Conservation (phyloP, 768 basidiomycete species). For the Termitomyces sp. region DNA sequence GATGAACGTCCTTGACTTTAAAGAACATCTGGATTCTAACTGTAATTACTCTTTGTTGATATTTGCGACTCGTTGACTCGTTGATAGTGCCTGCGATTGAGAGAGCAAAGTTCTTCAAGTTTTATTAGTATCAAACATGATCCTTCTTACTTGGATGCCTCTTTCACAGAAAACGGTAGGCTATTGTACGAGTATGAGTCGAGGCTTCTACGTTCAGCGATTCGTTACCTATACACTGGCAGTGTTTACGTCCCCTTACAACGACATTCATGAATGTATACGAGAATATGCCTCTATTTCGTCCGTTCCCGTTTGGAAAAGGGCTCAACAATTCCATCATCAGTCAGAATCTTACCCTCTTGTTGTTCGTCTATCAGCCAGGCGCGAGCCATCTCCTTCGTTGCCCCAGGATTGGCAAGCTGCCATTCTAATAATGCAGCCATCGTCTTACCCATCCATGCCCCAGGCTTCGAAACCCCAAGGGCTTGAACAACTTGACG, state of each 20-base stretch:
- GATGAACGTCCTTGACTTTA: too few relatives aligned
- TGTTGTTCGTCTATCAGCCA: slow-evolving; percentile 62
- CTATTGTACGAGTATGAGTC: not conserved
- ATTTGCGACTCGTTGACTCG: too few relatives aligned
- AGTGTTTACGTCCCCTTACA: not conserved
- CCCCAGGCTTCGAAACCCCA: slow-evolving; percentile 51
- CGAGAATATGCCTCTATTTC: slow-evolving; percentile 16
- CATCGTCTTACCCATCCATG: slow-evolving; percentile 62
- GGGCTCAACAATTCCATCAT: slow-evolving; percentile 19
- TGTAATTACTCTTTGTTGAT: too few relatives aligned
- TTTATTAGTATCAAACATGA: too few relatives aligned
- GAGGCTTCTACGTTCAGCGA: not conserved
- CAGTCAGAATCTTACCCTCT: slow-evolving; percentile 36
- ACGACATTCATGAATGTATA: not conserved
- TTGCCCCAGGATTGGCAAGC: slow-evolving; percentile 63
- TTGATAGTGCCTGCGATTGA: too few relatives aligned
- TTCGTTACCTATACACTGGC: not conserved
- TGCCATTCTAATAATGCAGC: slow-evolving; percentile 81
- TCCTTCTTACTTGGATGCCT: not conserved
- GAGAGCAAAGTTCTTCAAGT: too few relatives aligned
- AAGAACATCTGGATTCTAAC: too few relatives aligned
- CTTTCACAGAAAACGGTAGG: not conserved
- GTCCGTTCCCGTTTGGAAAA: slow-evolving; percentile 33
- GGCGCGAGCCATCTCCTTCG: slow-evolving; percentile 56
- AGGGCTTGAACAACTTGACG: slow-evolving; percentile 54